These are phyloP conservation scores for Scutellaria minor DNA, from an alignment of 257 asterid species.

Conservation along the genomic window DNA sequence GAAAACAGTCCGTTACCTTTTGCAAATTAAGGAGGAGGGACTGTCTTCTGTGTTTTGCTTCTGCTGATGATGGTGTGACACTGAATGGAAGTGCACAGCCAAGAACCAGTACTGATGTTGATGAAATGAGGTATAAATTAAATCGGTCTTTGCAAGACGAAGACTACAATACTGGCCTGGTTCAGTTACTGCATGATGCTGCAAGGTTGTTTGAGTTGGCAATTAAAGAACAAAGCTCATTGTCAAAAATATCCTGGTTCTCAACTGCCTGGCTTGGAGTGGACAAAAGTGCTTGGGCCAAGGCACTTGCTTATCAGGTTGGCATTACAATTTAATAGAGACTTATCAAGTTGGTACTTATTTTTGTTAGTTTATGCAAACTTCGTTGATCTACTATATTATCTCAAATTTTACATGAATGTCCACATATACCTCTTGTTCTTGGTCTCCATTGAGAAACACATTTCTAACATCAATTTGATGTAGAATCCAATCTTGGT, in stretches of 20 bases:
- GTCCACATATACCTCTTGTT: no score
- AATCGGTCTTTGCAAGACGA: slow-evolving; percentile 80
- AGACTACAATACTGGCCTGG: slow-evolving; percentile 69
- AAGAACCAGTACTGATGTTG: slow-evolving; percentile 56
- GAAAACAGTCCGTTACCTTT: slow-evolving; percentile 46
- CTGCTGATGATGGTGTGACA: slow-evolving; percentile 88
- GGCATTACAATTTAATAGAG: slow-evolving; percentile 20
- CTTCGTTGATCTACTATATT: no score
- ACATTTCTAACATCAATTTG: no score
- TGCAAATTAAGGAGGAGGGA: slow-evolving; percentile 54
- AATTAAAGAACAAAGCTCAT: slow-evolving; percentile 65
- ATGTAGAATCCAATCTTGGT: no score
- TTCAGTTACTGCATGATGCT: slow-evolving; percentile 91
- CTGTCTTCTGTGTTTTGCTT: slow-evolving; percentile 62
- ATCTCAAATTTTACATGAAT: no score
- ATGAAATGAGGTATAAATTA: slow-evolving; percentile 67
- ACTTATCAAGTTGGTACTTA: slow-evolving; percentile 23
- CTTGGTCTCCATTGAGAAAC: no score
- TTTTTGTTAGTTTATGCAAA: neutral
- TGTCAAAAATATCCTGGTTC: slow-evolving; percentile 82
- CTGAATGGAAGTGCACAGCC: slow-evolving; percentile 71
- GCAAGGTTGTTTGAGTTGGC: slow-evolving; percentile 92
- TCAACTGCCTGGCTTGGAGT: slow-evolving; percentile 90
- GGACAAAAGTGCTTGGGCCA: slow-evolving; percentile 85
- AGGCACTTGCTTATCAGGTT: slow-evolving; percentile 94